A percentile compares a stretch with the other conserved stretches of the same genome.
Evolutionary conservation across 75 land plant genomes (phyloP).

Genomic region (Picea sitchensis): DNA sequence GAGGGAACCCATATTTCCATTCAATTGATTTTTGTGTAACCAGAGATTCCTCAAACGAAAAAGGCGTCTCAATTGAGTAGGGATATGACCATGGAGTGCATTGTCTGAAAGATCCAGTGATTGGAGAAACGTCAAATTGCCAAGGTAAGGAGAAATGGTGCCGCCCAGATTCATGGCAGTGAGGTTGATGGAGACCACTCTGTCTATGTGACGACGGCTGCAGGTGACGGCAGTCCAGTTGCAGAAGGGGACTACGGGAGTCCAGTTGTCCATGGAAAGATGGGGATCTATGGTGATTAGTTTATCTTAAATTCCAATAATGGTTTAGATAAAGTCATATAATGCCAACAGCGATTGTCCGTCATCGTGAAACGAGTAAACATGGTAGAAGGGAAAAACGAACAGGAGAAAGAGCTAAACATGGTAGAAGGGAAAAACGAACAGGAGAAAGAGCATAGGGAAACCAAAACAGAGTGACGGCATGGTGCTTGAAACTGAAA

Average conservation of each 20-base stretch:
- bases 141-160: neutral
- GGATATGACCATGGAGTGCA: neutral
- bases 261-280: neutral
- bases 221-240: neutral
- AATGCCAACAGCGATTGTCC: neutral
- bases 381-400: no score
- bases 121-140: neutral
- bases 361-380: neutral
- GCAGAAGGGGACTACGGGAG: neutral
- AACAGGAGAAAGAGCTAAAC: no score
- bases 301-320: no score
- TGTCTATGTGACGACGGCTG: neutral
- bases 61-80: neutral
- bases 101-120: neutral
- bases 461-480: no score
- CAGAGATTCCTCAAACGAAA: neutral
- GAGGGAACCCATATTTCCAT: neutral
- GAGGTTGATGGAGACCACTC: neutral
- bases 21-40: neutral
- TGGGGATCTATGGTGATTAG: neutral
- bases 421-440: no score
- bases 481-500: no score
- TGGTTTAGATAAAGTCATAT: no score
- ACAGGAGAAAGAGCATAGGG: no score
- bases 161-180: neutral